Evolutionary conservation across 2,329 filamentous ascomycete genomes (phyloP).

Genomic region (Aspergillus pseudoglaucus): DNA sequence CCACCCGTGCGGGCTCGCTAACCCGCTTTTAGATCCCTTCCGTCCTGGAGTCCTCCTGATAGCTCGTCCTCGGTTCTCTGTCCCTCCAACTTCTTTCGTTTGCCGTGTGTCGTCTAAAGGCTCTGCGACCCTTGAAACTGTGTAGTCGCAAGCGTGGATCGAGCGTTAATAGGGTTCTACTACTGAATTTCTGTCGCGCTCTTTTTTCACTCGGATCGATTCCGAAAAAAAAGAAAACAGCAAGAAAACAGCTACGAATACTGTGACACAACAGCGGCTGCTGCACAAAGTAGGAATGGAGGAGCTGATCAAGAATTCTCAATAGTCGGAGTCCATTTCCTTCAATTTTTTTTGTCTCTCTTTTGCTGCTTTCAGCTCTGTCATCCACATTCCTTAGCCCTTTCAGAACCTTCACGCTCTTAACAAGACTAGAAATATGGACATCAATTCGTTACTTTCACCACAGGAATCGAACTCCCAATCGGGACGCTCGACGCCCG

Average conservation of each 20-base stretch:
- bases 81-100: neutral
- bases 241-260: constrained; percentile 1
- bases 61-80: constrained; percentile 7
- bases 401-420: neutral
- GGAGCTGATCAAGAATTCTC: constrained; percentile 18
- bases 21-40: constrained; percentile 2
- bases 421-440: constrained; percentile 28
- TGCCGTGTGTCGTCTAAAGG: neutral
- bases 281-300: constrained; percentile 29
- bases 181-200: neutral
- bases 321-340: constrained; percentile 4
- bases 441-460: constrained; percentile 43
- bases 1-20: constrained; percentile 1
- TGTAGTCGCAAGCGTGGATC: no score
- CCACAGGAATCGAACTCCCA: constrained; percentile 37
- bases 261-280: constrained; percentile 18
- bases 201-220: neutral
- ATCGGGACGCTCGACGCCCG: constrained; percentile 27
- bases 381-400: neutral
- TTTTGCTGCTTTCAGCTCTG: neutral
- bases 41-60: neutral
- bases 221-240: neutral
- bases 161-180: no score
- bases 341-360: constrained; percentile 3
- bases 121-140: neutral